Evolutionary conservation across 2,329 filamentous ascomycete genomes (phyloP).

Genomic region (Alternaria triticina): DNA sequence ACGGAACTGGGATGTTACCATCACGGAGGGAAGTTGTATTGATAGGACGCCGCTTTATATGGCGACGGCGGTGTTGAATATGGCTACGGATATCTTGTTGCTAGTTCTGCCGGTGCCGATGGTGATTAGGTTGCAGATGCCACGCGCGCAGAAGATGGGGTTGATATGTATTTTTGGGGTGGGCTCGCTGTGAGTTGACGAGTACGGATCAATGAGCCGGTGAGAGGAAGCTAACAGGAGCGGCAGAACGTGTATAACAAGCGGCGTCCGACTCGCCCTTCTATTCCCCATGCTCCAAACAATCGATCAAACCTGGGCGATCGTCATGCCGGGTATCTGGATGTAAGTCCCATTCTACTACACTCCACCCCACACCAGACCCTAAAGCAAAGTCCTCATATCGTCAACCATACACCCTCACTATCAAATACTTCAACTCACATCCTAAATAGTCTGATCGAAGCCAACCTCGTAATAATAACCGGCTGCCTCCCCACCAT

Average conservation of each 20-base stretch:
- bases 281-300: constrained; percentile 16
- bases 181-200: constrained; percentile 22
- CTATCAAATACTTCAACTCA: not conserved
- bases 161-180: constrained; percentile 26
- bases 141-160: constrained; percentile 19
- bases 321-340: constrained; percentile 21
- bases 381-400: too few species aligned
- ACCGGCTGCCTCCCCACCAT: constrained; percentile 52
- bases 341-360: too few species aligned
- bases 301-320: constrained; percentile 18
- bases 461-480: constrained; percentile 51
- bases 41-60: constrained; percentile 27
- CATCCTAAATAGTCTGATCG: constrained; percentile 38
- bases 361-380: too few species aligned
- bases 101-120: constrained; percentile 25
- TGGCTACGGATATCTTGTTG: constrained; percentile 26
- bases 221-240: not conserved
- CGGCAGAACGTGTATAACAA: constrained; percentile 13
- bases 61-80: constrained; percentile 27
- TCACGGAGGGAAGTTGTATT: constrained; percentile 22
- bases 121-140: constrained; percentile 25
- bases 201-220: too few species aligned
- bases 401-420: not conserved
- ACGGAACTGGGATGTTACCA: constrained; percentile 24
- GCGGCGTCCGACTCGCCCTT: constrained; percentile 9